These are phyloP conservation scores for Fusarium sp. DNA, from an alignment of 2,329 filamentous ascomycete genomes.

Conservation along the genomic window DNA sequence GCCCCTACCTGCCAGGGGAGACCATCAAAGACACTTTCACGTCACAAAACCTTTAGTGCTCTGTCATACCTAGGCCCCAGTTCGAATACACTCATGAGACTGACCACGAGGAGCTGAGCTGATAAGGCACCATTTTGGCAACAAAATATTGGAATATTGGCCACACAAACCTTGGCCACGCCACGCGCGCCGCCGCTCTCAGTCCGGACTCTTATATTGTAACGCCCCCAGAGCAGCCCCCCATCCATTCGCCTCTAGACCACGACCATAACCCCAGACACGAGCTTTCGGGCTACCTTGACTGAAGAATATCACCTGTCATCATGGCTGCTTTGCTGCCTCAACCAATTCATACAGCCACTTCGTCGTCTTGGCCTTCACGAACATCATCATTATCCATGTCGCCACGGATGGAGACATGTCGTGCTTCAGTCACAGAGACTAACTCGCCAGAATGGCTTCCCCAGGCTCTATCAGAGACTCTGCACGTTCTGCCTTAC, in stretches of 20 bases:
- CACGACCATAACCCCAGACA: conserved; percentile 5
- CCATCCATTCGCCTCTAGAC: conserved; percentile 14
- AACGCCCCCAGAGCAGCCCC: conserved; percentile 33
- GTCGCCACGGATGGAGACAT: conserved; percentile 26
- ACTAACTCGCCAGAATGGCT: conserved; percentile 20
- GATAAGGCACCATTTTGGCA: conserved; percentile 24
- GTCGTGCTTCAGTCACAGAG: conserved; percentile 7
- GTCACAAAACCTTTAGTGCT: conserved; percentile 16
- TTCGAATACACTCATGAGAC: conserved; percentile 13
- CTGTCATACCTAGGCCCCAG: conserved; percentile 16
- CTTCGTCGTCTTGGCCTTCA: conserved; percentile 22
- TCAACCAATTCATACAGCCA: conserved; percentile 25
- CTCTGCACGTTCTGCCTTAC: conserved; percentile 52
- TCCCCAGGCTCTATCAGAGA: conserved; percentile 29
- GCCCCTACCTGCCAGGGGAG: conserved; percentile 19
- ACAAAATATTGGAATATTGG: conserved; percentile 36
- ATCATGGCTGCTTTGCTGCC: conserved; percentile 36
- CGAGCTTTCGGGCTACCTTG: conserved; percentile 2
- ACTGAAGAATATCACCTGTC: conserved; percentile 1
- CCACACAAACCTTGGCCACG: conserved; percentile 37
- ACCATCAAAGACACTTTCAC: conserved; percentile 31
- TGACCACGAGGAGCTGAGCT: conserved; percentile 28
- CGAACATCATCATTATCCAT: conserved; percentile 23
- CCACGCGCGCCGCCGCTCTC: conserved; percentile 32
- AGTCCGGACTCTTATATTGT: conserved; percentile 40